Percentiles rank a stretch among this genome's conserved stretches.
Evolutionary conservation across 1,284 basidiomycete species (phyloP).

Genomic region (Rugosomyces carneus): DNA sequence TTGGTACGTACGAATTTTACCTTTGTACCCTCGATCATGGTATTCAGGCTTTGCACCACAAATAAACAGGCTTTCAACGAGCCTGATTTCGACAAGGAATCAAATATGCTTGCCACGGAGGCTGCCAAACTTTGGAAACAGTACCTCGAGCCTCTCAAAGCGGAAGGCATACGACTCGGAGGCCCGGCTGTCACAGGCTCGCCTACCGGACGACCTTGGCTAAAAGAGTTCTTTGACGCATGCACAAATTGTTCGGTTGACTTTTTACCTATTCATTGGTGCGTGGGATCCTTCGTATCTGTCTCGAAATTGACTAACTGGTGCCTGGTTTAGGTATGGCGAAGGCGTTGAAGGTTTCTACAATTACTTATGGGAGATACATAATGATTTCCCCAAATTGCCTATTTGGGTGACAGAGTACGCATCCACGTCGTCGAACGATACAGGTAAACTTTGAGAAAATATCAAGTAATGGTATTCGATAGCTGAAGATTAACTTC

Average conservation of each 20-base stretch:
- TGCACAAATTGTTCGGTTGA: slow-evolving; percentile 50
- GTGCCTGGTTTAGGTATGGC: slow-evolving; percentile 40
- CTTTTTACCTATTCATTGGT: slow-evolving; percentile 37
- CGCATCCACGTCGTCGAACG: slow-evolving; percentile 38
- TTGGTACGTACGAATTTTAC: slow-evolving; percentile 35
- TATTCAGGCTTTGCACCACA: neutral
- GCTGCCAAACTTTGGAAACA: slow-evolving; percentile 58
- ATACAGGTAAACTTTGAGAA: slow-evolving; percentile 24
- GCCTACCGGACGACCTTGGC: slow-evolving; percentile 48
- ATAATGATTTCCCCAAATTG: slow-evolving; percentile 35
- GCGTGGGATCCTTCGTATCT: slow-evolving; percentile 4
- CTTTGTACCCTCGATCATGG: no score
- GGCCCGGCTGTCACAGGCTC: slow-evolving; percentile 63
- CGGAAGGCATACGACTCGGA: slow-evolving; percentile 47
- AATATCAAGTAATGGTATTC: neutral
- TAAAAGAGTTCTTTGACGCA: slow-evolving; percentile 46
- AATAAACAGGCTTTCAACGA: slow-evolving; percentile 39
- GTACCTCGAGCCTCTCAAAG: slow-evolving; percentile 54
- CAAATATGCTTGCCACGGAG: slow-evolving; percentile 49
- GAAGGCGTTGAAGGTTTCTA: slow-evolving; percentile 43
- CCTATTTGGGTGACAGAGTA: slow-evolving; percentile 61
- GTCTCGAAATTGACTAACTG: neutral
- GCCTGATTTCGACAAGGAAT: slow-evolving; percentile 58
- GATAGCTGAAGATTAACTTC: neutral
- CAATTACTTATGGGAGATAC: slow-evolving; percentile 44